phyloP scores from a whole-genome alignment of 768 basidiomycete species.

The Candolleomyces efflorescens region DNA sequence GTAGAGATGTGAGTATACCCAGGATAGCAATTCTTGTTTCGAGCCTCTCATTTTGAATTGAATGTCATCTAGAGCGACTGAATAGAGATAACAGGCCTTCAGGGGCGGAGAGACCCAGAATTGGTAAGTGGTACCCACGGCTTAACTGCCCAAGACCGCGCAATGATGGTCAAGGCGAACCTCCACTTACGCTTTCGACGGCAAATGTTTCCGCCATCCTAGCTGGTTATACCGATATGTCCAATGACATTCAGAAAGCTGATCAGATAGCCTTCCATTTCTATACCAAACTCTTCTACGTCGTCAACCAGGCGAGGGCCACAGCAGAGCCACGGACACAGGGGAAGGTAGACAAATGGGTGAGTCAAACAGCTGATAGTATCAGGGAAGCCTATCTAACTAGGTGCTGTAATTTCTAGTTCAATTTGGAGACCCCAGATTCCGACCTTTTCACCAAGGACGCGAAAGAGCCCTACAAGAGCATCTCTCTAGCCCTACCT shows the following conservation, averaged over 20 bases:
- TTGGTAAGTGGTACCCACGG: too few species aligned
- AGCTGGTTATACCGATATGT: conserved; percentile 21
- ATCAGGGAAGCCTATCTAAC: not conserved
- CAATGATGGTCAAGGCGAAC: too few species aligned
- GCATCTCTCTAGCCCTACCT: conserved; percentile 34
- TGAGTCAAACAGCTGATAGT: conserved; percentile 29
- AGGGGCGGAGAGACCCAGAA: too few species aligned
- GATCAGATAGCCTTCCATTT: conserved; percentile 85
- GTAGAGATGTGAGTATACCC: too few species aligned
- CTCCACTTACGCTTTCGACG: too few species aligned
- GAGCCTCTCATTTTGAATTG: too few species aligned
- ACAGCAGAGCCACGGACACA: conserved; percentile 41
- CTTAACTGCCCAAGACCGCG: too few species aligned
- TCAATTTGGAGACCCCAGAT: conserved; percentile 15
- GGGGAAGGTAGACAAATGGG: conserved; percentile 78
- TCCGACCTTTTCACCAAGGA: conserved; percentile 13
- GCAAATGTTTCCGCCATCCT: not conserved
- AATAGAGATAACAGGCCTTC: too few species aligned
- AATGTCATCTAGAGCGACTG: too few species aligned
- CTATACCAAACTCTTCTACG: conserved; percentile 77
- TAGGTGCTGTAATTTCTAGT: not conserved
- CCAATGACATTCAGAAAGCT: conserved; percentile 53
- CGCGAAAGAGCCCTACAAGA: conserved; percentile 11
- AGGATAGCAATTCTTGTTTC: too few species aligned
- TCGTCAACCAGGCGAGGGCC: conserved; percentile 70